phyloP scores from a whole-genome alignment of 1,284 basidiomycete genomes.

The Sanguinoderma infundibulare region DNA sequence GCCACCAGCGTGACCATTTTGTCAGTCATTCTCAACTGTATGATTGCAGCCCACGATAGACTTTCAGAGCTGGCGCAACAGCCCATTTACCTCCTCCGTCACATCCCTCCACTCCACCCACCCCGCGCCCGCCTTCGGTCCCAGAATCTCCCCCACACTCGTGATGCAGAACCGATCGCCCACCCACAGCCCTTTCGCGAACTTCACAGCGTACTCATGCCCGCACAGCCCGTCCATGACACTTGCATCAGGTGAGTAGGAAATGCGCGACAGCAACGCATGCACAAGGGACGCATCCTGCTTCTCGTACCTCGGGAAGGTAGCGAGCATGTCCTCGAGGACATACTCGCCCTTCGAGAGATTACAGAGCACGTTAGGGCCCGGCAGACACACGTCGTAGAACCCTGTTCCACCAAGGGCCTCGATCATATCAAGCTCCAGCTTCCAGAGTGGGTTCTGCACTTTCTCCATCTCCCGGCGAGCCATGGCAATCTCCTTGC shows the following conservation, averaged over 20 bases:
- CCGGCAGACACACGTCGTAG: not conserved
- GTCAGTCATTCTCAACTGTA: too few relatives aligned
- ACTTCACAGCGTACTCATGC: not conserved
- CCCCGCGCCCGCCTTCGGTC: not conserved
- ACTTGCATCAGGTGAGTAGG: slow-evolving; percentile 17
- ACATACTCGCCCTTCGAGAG: slow-evolving; percentile 7
- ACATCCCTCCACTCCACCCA: slow-evolving; percentile 21
- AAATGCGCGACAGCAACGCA: slow-evolving; percentile 11
- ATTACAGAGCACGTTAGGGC: slow-evolving; percentile 1
- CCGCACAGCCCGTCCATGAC: not conserved
- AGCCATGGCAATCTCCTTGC: not conserved
- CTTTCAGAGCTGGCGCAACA: not conserved
- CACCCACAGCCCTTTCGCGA: not conserved
- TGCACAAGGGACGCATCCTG: not conserved
- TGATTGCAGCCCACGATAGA: too few relatives aligned
- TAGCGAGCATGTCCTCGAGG: not conserved
- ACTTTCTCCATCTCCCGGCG: not conserved
- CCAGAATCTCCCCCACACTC: not conserved
- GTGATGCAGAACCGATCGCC: slow-evolving; percentile 2
- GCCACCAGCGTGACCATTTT: too few relatives aligned
- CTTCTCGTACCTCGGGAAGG: too few relatives aligned
- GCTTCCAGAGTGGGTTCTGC: too few relatives aligned
- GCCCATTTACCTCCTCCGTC: slow-evolving; percentile 5
- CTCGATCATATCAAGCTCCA: not conserved
- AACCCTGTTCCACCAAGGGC: not conserved